Percentiles rank a stretch among this genome's conserved stretches.
These are phyloP conservation scores for Neolentinus lepideus DNA, from an alignment of 1,284 basidiomycete genomes.

Conservation along the genomic window DNA sequence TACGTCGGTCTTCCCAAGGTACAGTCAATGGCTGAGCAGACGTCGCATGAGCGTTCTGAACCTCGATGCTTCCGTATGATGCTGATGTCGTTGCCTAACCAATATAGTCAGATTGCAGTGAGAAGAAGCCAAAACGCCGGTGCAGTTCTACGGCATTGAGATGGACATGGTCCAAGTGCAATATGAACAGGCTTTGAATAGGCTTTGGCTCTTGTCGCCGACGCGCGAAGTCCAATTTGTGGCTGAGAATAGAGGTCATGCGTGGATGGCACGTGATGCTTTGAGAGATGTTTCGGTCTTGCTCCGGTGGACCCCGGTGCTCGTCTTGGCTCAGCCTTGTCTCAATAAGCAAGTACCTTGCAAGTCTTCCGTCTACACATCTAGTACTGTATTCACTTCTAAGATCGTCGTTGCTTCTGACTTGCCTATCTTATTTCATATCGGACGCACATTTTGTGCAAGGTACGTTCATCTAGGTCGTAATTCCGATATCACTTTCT, in stretches of 20 bases:
- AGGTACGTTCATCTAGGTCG: not conserved
- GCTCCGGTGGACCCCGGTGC: not conserved
- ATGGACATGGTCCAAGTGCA: not conserved
- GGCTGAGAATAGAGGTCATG: not conserved
- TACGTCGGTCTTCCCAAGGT: not conserved
- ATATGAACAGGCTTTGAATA: not conserved
- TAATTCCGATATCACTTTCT: not conserved
- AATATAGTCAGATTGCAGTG: not conserved
- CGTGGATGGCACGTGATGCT: not conserved
- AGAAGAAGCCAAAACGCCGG: not conserved
- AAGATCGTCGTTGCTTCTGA: not conserved
- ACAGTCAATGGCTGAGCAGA: not conserved
- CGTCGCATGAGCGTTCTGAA: not conserved
- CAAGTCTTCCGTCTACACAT: not conserved
- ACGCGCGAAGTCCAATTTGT: not conserved
- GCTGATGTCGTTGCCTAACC: not conserved
- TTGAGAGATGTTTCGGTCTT: not conserved
- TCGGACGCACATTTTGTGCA: not conserved
- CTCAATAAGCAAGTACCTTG: no score
- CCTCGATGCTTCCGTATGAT: not conserved
- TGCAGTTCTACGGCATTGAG: not conserved
- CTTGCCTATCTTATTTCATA: not conserved
- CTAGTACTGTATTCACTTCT: not conserved
- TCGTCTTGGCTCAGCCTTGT: no score
- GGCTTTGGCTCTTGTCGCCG: not conserved